A percentile compares a stretch with the other conserved stretches of the same genome.
Evolutionary conservation across 495 filamentous ascomycete genomes (phyloP).

Genomic region (Penicillium samsonianum): DNA sequence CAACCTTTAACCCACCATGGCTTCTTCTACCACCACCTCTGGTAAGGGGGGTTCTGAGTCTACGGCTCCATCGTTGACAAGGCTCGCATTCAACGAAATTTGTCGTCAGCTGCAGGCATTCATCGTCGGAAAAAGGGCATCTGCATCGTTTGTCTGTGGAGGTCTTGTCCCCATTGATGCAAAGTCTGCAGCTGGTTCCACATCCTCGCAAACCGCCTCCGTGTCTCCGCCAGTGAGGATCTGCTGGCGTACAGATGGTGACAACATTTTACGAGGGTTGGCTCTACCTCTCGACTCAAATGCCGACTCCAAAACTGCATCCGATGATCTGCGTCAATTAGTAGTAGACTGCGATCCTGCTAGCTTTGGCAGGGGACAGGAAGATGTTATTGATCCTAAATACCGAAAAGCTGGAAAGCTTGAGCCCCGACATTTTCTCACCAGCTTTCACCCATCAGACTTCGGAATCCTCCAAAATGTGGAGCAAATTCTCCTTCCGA

Average conservation of each 20-base stretch:
- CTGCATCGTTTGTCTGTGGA: slow-evolving; percentile 20
- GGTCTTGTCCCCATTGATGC: slow-evolving; percentile 14
- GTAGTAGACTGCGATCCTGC: slow-evolving; percentile 45
- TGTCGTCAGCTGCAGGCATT: slow-evolving; percentile 11
- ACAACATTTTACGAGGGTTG: slow-evolving; percentile 1
- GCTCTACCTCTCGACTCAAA: slow-evolving; percentile 12
- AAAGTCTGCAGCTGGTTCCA: neutral
- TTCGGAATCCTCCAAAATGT: slow-evolving; percentile 53
- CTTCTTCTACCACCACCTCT: no score
- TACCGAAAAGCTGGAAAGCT: slow-evolving; percentile 56
- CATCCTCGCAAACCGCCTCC: neutral
- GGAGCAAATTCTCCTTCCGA: slow-evolving; percentile 49
- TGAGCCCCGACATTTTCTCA: slow-evolving; percentile 43
- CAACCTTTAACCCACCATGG: no score
- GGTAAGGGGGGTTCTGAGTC: neutral
- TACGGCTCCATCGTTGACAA: neutral
- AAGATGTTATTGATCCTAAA: slow-evolving; percentile 49
- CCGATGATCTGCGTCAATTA: slow-evolving; percentile 18
- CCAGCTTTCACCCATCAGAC: slow-evolving; percentile 53
- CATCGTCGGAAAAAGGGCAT: slow-evolving; percentile 9
- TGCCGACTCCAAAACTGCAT: neutral
- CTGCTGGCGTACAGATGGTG: slow-evolving; percentile 10
- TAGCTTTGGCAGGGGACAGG: slow-evolving; percentile 46
- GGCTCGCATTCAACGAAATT: slow-evolving; percentile 1
- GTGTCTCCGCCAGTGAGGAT: slow-evolving; percentile 9